These are phyloP conservation scores for Suillus discolor DNA, from an alignment of 768 basidiomycete genomes.

Conservation along the genomic window DNA sequence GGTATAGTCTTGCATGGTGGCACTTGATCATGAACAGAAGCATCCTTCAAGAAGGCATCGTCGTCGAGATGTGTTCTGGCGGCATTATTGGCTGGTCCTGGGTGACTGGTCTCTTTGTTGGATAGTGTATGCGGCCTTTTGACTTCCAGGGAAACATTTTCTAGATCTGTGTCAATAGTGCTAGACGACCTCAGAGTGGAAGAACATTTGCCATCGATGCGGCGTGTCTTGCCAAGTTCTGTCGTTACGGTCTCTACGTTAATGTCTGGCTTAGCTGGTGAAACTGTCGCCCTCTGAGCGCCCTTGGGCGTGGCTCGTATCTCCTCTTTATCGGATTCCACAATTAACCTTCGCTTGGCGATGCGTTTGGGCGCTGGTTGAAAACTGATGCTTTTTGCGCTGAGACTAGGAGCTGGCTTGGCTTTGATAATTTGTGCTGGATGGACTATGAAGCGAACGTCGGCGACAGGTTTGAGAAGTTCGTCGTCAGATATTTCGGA, in stretches of 20 bases:
- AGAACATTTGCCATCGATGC: neutral
- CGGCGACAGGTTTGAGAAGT: neutral
- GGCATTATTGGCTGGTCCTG: neutral
- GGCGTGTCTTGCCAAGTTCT: neutral
- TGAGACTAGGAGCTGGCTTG: slow-evolving; percentile 8
- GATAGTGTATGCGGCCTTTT: neutral
- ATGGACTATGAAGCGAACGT: slow-evolving; percentile 9
- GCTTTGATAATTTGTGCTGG: neutral
- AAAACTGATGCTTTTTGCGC: neutral
- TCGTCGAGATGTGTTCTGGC: neutral
- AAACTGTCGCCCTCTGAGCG: neutral
- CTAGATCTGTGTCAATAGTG: neutral
- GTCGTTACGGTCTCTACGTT: neutral
- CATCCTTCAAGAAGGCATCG: neutral
- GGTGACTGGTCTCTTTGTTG: neutral
- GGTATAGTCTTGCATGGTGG: neutral
- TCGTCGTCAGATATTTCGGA: slow-evolving; percentile 39
- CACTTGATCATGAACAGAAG: neutral
- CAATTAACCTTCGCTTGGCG: slow-evolving; percentile 8
- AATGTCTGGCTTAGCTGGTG: neutral
- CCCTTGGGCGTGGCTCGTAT: neutral
- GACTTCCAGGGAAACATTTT: neutral
- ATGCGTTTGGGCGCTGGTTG: neutral
- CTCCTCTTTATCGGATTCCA: slow-evolving; percentile 29
- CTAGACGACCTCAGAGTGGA: neutral